Percentiles rank a stretch among this genome's conserved stretches.
Conservation (phyloP, 179 eudicot species). For the Beta lomatogona region DNA sequence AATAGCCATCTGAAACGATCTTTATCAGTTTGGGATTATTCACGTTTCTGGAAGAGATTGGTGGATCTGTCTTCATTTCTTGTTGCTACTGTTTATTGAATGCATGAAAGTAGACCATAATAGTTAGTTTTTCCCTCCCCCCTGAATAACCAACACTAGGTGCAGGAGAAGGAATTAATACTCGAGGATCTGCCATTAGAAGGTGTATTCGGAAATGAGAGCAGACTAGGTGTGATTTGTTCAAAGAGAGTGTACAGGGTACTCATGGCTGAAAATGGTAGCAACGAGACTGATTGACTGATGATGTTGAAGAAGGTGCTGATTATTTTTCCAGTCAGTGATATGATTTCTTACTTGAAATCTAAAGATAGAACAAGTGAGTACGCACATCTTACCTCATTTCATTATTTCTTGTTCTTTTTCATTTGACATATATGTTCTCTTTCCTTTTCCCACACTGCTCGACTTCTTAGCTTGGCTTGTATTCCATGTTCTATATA, state of each 20-base stretch:
- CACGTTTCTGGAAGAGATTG: constrained; percentile 6
- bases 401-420: too few relatives aligned
- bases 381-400: constrained; percentile 5
- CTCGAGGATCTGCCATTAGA: constrained; percentile 71
- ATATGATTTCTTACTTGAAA: background rate
- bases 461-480: background rate
- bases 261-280: constrained; percentile 79
- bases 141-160: constrained; percentile 38
- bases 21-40: background rate
- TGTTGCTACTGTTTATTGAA: background rate
- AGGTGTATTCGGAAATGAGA: constrained; percentile 50
- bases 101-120: background rate
- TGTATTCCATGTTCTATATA: background rate
- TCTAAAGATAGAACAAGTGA: constrained; percentile 13
- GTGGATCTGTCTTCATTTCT: background rate
- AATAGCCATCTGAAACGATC: background rate
- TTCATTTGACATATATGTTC: background rate
- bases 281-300: constrained; percentile 45
- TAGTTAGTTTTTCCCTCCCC: background rate
- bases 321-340: constrained; percentile 49
- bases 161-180: constrained; percentile 81
- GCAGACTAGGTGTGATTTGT: constrained; percentile 76
- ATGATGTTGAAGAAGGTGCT: constrained; percentile 80
- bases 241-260: constrained; percentile 93
- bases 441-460: background rate